Evolutionary conservation across 1,284 basidiomycete genomes (phyloP).

Genomic region (Cutaneotrichosporon sp.): DNA sequence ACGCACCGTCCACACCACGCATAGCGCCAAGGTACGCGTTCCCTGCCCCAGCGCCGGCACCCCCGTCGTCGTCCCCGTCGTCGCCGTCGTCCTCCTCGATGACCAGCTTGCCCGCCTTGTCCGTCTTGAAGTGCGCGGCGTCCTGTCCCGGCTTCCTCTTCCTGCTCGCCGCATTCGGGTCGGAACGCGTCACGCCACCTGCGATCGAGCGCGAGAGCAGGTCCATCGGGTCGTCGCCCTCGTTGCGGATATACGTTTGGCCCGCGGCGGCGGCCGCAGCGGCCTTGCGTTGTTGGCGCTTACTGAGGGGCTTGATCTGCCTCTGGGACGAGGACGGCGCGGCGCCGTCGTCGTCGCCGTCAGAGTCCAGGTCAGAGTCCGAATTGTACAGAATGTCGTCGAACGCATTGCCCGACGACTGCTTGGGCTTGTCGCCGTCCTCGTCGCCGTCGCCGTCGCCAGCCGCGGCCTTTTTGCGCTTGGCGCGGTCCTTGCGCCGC

Average conservation of each 20-base stretch:
- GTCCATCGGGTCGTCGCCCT: slow-evolving; percentile 94
- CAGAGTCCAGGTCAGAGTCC: slow-evolving; percentile 75
- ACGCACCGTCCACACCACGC: slow-evolving; percentile 76
- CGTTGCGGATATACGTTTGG: slow-evolving; percentile 63
- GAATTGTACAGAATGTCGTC: slow-evolving; percentile 94
- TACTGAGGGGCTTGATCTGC: slow-evolving; percentile 26
- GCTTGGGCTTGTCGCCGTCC: slow-evolving; percentile 52
- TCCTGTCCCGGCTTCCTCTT: slow-evolving; percentile 76
- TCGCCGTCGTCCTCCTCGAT: slow-evolving; percentile 60
- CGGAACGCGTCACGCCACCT: slow-evolving; percentile 61
- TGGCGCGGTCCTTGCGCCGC: slow-evolving; percentile 85
- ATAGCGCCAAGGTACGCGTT: slow-evolving; percentile 77
- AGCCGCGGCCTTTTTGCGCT: slow-evolving; percentile 60
- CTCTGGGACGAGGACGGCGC: slow-evolving; percentile 1
- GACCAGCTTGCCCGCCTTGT: slow-evolving; percentile 84
- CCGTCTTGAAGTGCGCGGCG: slow-evolving; percentile 78
- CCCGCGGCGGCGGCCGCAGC: slow-evolving; percentile 21
- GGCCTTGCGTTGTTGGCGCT: slow-evolving; percentile 28
- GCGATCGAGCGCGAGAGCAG: slow-evolving; percentile 72
- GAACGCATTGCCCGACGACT: slow-evolving; percentile 68
- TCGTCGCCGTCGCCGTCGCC: slow-evolving; percentile 50
- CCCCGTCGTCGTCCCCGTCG: slow-evolving; percentile 44
- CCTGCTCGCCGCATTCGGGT: slow-evolving; percentile 10
- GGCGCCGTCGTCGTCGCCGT: slow-evolving; percentile 59
- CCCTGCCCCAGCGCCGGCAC: slow-evolving; percentile 61